Conservation (phyloP, 2,329 filamentous ascomycete genomes). For the Stagonosporopsis tanaceti region DNA sequence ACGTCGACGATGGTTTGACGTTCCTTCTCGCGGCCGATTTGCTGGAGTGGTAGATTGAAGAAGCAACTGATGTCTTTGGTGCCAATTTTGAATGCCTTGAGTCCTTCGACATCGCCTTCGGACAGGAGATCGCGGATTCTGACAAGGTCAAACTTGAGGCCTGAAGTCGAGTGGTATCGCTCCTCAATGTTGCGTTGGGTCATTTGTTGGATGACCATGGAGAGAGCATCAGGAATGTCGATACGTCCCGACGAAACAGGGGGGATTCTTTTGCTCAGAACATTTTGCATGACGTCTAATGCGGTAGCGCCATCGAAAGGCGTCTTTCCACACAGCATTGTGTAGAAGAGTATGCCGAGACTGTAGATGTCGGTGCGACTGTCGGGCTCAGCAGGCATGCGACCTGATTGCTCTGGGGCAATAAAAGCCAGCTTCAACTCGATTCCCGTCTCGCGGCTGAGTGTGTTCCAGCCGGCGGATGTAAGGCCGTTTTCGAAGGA, state of each 20-base stretch:
- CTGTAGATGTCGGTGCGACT: constrained; percentile 90
- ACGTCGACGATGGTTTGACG: constrained; percentile 71
- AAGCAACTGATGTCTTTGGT: constrained; percentile 91
- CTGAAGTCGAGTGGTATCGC: constrained; percentile 87
- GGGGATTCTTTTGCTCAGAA: constrained; percentile 80
- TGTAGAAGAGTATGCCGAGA: constrained; percentile 88
- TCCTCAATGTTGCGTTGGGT: constrained; percentile 88
- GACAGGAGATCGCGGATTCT: constrained; percentile 77
- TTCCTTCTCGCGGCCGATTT: constrained; percentile 82
- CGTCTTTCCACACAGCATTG: constrained; percentile 71
- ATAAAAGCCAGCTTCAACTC: constrained; percentile 92
- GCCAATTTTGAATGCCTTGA: constrained; percentile 78
- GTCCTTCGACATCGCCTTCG: constrained; percentile 74
- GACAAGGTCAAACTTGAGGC: constrained; percentile 81
- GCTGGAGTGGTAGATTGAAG: constrained; percentile 81
- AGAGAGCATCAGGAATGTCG: constrained; percentile 84
- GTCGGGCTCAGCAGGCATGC: constrained; percentile 91
- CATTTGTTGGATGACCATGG: constrained; percentile 87
- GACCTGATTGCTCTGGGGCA: constrained; percentile 91
- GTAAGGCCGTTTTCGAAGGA: constrained; percentile 89
- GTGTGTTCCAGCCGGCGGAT: constrained; percentile 83
- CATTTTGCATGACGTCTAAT: constrained; percentile 89
- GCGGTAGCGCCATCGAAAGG: constrained; percentile 82
- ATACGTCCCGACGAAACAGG: constrained; percentile 78
- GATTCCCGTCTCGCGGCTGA: constrained; percentile 84